A percentile compares a stretch with the other conserved stretches of the same genome.
These are phyloP conservation scores for Parietaria judaica DNA, from an alignment of 306 rosid genomes.

Conservation along the genomic window DNA sequence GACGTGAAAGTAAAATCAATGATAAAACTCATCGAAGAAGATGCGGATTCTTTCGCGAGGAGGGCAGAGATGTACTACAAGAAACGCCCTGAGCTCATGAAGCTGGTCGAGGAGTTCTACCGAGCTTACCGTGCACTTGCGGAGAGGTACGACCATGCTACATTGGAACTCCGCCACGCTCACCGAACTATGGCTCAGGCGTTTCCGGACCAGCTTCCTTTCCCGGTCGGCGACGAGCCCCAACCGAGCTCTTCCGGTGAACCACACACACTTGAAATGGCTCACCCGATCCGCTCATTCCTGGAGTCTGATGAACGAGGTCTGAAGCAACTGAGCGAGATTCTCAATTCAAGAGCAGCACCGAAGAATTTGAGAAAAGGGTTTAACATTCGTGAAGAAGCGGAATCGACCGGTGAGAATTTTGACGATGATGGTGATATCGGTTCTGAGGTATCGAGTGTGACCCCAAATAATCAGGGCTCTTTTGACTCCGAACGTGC, in stretches of 20 bases:
- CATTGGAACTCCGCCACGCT: slow-evolving; percentile 87
- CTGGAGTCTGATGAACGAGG: slow-evolving; percentile 57
- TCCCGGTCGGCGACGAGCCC: slow-evolving; percentile 48
- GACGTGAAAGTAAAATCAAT: slow-evolving; percentile 94
- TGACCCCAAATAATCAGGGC: slow-evolving; percentile 31
- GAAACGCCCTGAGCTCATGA: slow-evolving; percentile 97
- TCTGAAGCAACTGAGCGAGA: slow-evolving; percentile 60
- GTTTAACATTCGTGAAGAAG: slow-evolving; percentile 7
- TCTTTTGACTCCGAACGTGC: slow-evolving; percentile 41
- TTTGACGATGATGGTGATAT: slow-evolving; percentile 18
- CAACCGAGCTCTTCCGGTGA: slow-evolving; percentile 43
- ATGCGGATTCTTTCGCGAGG: slow-evolving; percentile 98
- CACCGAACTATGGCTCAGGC: slow-evolving; percentile 92
- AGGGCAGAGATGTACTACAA: slow-evolving; percentile 99
- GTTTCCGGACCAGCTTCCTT: slow-evolving; percentile 75
- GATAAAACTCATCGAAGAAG: slow-evolving; percentile 99
- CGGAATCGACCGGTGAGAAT: slow-evolving; percentile 17
- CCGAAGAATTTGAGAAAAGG: slow-evolving; percentile 18
- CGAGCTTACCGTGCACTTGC: slow-evolving; percentile 99
- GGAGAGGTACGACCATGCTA: slow-evolving; percentile 96
- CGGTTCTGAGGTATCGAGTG: slow-evolving; percentile 32
- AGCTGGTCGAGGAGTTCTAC: slow-evolving; percentile 93
- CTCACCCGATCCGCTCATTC: slow-evolving; percentile 41
- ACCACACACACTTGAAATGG: slow-evolving; percentile 50
- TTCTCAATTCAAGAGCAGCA: slow-evolving; percentile 27